Base-by-base conservation (phyloP, 345 rosid species). In the Jatropha curcas region DNA sequence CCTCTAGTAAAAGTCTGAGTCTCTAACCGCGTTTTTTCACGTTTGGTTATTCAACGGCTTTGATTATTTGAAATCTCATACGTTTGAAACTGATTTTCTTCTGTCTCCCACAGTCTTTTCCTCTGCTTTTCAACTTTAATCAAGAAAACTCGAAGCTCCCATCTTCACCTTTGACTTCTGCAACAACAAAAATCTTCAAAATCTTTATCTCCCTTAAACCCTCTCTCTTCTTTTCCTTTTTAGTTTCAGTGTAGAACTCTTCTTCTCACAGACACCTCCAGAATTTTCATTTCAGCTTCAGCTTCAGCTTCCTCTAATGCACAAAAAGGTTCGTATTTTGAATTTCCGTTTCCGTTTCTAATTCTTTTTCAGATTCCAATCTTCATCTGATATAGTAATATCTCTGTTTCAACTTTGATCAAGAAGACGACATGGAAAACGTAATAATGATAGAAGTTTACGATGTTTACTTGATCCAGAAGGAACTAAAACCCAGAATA, bases 1-100 rank as follows among this genome's bases (percentile, higher is more conserved):
- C n/a, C n/a, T n/a, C n/a, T n/a, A n/a, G n/a, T n/a, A n/a, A n/a
- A n/a, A n/a, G n/a, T n/a, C n/a, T n/a, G 4, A 2, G 39, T 35
- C 4, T 59, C n/a, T 14, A 51, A 66, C 57, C 70, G 70, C 70
- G 70, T 66, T 41, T 66, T 43, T 41, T 11, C 51, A n/a, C 48
- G 5, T 24, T 62, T 10, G 46, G 4, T 63, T 63, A 8, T 39
- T 16, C 20, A 24, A 63, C 41, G 67, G 67, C 24, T 39, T 25
- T 64, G 0, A n/a, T 22, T 12, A 7, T 0, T 2, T 39, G 43
- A 39, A 39, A 39, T 39, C 10, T 39, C 43, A 5, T 0, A 39
- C 0, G 1, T 39, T 39, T 39, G 43, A 39, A 39, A 39, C 43
- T 39, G 9, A 7, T 39, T 39, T 39, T 9, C 45, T 39, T 35